These are phyloP conservation scores for Typha latifolia DNA, from an alignment of 176 grass and related monocot species.

Conservation along the genomic window DNA sequence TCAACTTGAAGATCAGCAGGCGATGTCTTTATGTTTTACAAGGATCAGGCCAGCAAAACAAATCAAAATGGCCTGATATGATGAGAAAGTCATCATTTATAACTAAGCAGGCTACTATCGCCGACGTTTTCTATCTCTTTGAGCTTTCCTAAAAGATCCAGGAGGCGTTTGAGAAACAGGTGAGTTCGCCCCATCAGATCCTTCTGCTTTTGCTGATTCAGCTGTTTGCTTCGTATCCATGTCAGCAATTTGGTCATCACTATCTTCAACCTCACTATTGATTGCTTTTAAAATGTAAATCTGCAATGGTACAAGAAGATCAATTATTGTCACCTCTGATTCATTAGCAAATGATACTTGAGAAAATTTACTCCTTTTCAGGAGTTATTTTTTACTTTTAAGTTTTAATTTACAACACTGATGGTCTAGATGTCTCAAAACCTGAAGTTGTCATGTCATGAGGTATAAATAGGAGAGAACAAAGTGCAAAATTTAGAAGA, in stretches of 20 bases:
- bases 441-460: not conserved
- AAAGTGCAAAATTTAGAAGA: constrained; percentile 1
- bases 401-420: too few relatives aligned
- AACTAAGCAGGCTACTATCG: constrained; percentile 17
- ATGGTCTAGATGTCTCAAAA: not conserved
- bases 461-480: constrained; percentile 1
- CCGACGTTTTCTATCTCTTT: constrained; percentile 32
- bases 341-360: not conserved
- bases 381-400: not conserved
- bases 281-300: constrained; percentile 83
- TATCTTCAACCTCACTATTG: constrained; percentile 30
- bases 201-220: constrained; percentile 26
- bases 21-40: not conserved
- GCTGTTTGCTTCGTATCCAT: constrained; percentile 10
- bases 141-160: constrained; percentile 27
- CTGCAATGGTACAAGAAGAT: constrained; percentile 28
- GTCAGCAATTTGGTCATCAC: constrained; percentile 21
- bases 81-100: not conserved
- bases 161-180: constrained; percentile 22
- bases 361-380: not conserved
- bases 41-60: constrained; percentile 30
- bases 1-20: not conserved
- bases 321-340: not conserved
- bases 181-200: constrained; percentile 18
- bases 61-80: constrained; percentile 30